phyloP scores from a whole-genome alignment of 192 early-diverging fungal species.

The Obelidium mucronatum region DNA sequence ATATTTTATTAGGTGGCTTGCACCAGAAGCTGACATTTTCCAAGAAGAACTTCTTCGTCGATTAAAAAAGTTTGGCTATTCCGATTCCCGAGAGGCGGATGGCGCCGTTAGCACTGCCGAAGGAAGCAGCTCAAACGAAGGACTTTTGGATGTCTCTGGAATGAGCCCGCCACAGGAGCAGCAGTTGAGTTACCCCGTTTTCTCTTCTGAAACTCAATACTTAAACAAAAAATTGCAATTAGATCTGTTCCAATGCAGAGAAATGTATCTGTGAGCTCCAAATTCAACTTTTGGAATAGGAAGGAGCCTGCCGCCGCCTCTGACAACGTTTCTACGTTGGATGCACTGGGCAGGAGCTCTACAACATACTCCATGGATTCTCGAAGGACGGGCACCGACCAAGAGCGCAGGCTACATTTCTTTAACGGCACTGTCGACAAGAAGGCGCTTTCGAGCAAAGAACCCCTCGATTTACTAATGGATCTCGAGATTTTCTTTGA shows the following conservation, averaged over 20 bases:
- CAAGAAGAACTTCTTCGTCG: constrained; percentile 33
- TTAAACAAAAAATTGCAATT: not conserved
- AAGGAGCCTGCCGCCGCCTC: not conserved
- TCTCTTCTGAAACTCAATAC: not conserved
- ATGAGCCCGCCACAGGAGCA: not conserved
- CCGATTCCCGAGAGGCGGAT: not conserved
- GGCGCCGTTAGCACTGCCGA: not conserved
- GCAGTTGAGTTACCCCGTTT: not conserved
- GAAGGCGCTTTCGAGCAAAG: constrained; percentile 6
- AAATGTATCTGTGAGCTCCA: not conserved
- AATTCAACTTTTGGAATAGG: not conserved
- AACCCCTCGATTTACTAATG: constrained; percentile 9
- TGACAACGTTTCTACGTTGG: not conserved
- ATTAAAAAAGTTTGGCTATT: constrained; percentile 14
- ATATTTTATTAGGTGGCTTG: constrained; percentile 35
- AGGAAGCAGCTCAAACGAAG: not conserved
- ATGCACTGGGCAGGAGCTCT: not conserved
- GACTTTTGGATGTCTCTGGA: not conserved
- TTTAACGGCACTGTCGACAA: not conserved
- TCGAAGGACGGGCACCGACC: not conserved
- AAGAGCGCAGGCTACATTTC: not conserved
- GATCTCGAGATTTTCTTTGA: constrained; percentile 8
- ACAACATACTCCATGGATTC: not conserved
- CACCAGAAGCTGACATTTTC: constrained; percentile 45
- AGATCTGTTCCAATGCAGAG: not conserved